Base-by-base conservation (phyloP, 1,139 yeast species). In the Lizanozyma gosingica region DNA sequence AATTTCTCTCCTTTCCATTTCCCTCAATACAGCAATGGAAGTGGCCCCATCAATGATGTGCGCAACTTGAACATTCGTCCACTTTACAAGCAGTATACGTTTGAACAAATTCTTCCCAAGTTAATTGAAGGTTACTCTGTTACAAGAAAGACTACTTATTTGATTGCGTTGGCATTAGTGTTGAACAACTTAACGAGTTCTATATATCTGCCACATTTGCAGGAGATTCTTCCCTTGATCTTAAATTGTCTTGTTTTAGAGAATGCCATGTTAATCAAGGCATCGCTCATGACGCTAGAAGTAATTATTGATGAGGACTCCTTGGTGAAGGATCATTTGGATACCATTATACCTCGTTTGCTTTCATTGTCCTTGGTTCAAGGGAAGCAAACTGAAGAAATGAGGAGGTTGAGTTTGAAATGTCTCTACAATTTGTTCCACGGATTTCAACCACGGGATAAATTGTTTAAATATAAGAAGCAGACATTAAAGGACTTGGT, bases 1-100 rank as follows among this genome's bases (percentile, higher is more conserved):
- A 63, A 83, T 3, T 75, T 82, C 47, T 62, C 69, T 22, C 29
- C 29, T 6, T 22, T 22, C 11, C 29, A 22, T 22, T 22, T 22
- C 29, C 29, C 29, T 11, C 6, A 22, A 6, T 44, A 55, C 42
- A 50, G 56, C 33, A 49, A 54, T 36, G 53, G 56, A 33, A 40
- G 51, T 34, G 49, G 47, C 18, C 55, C 58, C 38, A 47, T 71
- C 35, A 78, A 76, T 34, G 69, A 71, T 35, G 76, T 75, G 15
- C 58, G 71, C 47, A 77, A 78, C 45, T 67, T 82, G 43, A 75
- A 80, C 44, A 75, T 83, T 18, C 73, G 83, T 43, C 57, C 75
- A 36, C 66, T 92, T 27, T 84, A 83, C 65, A 87, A 86, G 55
- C 97, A 92, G 54, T 79, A 80, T 47, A 67, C 84, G 17, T 86